A percentile compares a stretch with the other conserved stretches of the same genome.
These are phyloP conservation scores for Bryoglossum gracile DNA, from an alignment of 495 filamentous ascomycete genomes.

Conservation along the genomic window DNA sequence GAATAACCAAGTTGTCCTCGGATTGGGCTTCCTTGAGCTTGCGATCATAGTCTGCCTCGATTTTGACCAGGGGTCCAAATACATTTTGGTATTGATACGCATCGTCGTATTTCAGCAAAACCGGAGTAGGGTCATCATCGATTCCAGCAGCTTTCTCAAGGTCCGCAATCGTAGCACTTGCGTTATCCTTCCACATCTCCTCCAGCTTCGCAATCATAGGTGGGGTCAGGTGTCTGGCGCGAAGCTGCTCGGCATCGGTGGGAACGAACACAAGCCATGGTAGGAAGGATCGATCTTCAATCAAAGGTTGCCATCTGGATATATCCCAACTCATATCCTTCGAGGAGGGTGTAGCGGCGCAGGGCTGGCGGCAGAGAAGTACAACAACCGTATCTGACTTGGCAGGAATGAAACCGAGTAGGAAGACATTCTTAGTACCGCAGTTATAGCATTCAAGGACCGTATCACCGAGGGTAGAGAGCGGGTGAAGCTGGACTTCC, in stretches of 20 bases:
- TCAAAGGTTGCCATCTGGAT: slow-evolving; percentile 93
- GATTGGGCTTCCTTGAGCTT: slow-evolving; percentile 98
- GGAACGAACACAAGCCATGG: slow-evolving; percentile 88
- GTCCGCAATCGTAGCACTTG: slow-evolving; percentile 81
- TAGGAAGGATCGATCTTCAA: slow-evolving; percentile 93
- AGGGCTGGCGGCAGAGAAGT: slow-evolving; percentile 92
- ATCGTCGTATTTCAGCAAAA: slow-evolving; percentile 92
- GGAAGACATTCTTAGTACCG: slow-evolving; percentile 97
- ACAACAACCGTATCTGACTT: slow-evolving; percentile 99
- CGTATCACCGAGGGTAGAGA: slow-evolving; percentile 93
- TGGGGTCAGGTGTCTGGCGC: slow-evolving; percentile 86
- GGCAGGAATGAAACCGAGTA: slow-evolving; percentile 99
- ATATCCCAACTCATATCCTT: slow-evolving; percentile 99
- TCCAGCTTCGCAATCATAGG: slow-evolving; percentile 96
- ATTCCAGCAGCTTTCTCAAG: slow-evolving; percentile 88
- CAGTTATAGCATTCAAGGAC: slow-evolving; percentile 99
- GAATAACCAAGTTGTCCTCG: slow-evolving; percentile 86
- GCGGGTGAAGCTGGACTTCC: slow-evolving; percentile 94
- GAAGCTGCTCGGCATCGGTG: slow-evolving; percentile 90
- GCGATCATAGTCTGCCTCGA: slow-evolving; percentile 99
- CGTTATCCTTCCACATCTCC: slow-evolving; percentile 98
- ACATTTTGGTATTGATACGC: slow-evolving; percentile 99
- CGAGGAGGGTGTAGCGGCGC: slow-evolving; percentile 87
- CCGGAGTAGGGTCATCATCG: slow-evolving; percentile 91
- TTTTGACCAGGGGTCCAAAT: slow-evolving; percentile 96